These are phyloP conservation scores for Paratinospora sagittata DNA, from an alignment of 164 flowering plant genomes.

Conservation along the genomic window DNA sequence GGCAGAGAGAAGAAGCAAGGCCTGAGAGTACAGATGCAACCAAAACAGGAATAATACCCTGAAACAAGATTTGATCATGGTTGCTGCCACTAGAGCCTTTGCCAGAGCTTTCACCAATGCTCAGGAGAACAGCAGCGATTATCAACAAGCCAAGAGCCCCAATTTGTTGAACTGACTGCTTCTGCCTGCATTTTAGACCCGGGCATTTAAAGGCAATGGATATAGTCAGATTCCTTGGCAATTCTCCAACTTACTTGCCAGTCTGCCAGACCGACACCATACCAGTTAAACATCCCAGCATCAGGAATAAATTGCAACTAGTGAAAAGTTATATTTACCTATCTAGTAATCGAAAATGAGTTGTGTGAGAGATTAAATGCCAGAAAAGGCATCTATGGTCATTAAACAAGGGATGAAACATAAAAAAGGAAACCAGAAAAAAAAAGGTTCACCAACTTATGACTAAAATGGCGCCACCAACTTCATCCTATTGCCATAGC, in stretches of 20 bases:
- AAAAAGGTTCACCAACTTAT: neutral
- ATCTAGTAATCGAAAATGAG: neutral
- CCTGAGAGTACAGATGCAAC: conserved; percentile 99
- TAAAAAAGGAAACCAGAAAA: neutral
- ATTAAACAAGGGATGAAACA: neutral
- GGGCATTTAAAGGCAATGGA: conserved; percentile 2
- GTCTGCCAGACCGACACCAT: neutral
- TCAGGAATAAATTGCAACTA: neutral
- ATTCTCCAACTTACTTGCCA: neutral
- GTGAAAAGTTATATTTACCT: neutral
- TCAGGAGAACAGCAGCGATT: conserved; percentile 81
- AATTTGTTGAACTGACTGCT: conserved; percentile 79
- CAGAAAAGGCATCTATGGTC: neutral
- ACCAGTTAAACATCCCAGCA: neutral
- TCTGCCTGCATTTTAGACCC: conserved; percentile 49
- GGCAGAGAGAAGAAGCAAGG: conserved; percentile 90
- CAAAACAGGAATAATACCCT: conserved; percentile 90
- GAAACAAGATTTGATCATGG: conserved; percentile 57
- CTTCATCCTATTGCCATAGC: no score
- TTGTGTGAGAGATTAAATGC: neutral
- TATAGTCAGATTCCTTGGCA: neutral
- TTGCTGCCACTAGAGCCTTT: conserved; percentile 48
- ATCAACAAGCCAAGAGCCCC: conserved; percentile 88
- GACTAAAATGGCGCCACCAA: no score
- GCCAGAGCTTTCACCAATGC: conserved; percentile 91